A percentile compares a stretch with the other conserved stretches of the same genome.
These are phyloP conservation scores for Bretziella fagacearum DNA, from an alignment of 2,329 filamentous ascomycete species.

Conservation along the genomic window DNA sequence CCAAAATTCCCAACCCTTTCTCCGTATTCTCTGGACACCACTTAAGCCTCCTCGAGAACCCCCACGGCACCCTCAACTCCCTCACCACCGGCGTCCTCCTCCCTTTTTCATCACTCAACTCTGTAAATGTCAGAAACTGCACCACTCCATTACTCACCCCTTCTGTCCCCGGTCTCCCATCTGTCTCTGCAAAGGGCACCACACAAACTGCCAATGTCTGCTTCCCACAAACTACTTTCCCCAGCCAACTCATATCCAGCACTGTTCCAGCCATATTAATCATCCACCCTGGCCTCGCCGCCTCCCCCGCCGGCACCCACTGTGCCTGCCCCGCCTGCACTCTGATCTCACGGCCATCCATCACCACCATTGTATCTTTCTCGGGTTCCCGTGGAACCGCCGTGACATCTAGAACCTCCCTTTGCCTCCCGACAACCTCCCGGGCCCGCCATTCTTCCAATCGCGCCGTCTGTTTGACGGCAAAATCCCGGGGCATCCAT, in stretches of 20 bases:
- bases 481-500: constrained; percentile 16
- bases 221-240: constrained; percentile 19
- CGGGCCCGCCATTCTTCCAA: constrained; percentile 10
- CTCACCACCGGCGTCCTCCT: constrained; percentile 25
- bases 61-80: constrained; percentile 33
- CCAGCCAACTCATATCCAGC: constrained; percentile 36
- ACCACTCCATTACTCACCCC: constrained; percentile 30
- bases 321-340: constrained; percentile 18
- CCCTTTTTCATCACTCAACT: constrained; percentile 18
- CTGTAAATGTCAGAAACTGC: constrained; percentile 35
- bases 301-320: background rate
- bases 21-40: constrained; percentile 34
- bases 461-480: constrained; percentile 8
- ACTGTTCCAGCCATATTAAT: constrained; percentile 38
- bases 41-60: constrained; percentile 31
- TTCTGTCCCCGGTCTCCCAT: constrained; percentile 28
- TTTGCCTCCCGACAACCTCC: background rate
- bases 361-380: constrained; percentile 20
- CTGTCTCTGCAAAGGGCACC: constrained; percentile 27
- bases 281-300: constrained; percentile 30
- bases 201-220: constrained; percentile 37
- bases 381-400: constrained; percentile 21
- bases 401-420: constrained; percentile 17
- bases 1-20: constrained; percentile 24
- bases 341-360: constrained; percentile 20